Conservation (phyloP, 805 yeast genomes). For the Ogataea corticis region DNA sequence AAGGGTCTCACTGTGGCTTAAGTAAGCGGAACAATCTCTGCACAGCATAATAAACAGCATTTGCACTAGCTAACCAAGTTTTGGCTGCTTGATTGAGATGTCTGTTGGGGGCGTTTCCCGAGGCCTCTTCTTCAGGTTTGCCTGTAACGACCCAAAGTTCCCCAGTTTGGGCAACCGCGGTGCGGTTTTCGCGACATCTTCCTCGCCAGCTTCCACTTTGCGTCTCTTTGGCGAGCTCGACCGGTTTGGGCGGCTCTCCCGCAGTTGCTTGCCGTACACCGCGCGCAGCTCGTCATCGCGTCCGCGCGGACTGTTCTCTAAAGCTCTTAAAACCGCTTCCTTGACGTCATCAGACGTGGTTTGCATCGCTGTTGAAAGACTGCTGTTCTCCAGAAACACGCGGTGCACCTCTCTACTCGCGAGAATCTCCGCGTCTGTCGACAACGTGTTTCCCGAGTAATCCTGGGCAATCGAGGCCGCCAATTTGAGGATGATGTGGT, state of each 20-base stretch:
- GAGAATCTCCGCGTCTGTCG: slow-evolving; percentile 20
- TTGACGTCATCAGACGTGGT: slow-evolving; percentile 12
- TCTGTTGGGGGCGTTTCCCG: slow-evolving; percentile 2
- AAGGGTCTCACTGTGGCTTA: slow-evolving; percentile 2
- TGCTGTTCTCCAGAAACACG: slow-evolving; percentile 19
- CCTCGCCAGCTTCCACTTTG: slow-evolving; percentile 8
- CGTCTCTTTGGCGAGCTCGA: neutral
- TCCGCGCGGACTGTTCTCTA: too few relatives aligned
- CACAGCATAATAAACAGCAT: too few relatives aligned
- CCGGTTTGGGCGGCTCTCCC: too few relatives aligned
- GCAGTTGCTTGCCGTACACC: too few relatives aligned
- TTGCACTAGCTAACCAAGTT: slow-evolving; percentile 4
- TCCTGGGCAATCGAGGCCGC: slow-evolving; percentile 25
- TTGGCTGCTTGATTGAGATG: slow-evolving; percentile 14
- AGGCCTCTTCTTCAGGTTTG: slow-evolving; percentile 9
- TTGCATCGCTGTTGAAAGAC: slow-evolving; percentile 13
- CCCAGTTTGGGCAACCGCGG: neutral
- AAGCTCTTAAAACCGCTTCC: too few relatives aligned
- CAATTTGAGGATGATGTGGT: slow-evolving; percentile 24
- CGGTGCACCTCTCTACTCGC: slow-evolving; percentile 19
- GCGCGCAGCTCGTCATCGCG: too few relatives aligned
- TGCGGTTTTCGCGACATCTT: neutral
- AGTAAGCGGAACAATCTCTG: too few relatives aligned
- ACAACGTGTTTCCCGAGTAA: slow-evolving; percentile 17
- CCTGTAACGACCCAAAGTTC: slow-evolving; percentile 1